Conservation (phyloP, 805 yeast species). For the Starmerella sp. region DNA sequence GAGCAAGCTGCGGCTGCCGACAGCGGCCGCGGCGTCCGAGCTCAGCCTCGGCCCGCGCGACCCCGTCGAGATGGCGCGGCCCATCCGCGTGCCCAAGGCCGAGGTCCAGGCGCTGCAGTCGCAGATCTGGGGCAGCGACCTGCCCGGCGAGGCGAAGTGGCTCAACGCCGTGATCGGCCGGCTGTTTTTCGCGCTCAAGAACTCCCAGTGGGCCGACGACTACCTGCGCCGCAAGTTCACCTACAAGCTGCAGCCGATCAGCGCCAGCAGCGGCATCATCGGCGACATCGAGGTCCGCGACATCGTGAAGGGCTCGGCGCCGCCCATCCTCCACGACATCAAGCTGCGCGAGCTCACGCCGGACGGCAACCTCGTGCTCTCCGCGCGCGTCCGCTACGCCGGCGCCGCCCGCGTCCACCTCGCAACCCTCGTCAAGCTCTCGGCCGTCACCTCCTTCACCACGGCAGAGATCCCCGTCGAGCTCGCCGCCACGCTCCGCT, state of each 20-base stretch:
- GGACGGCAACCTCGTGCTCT: conserved; percentile 61
- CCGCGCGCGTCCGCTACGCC: conserved; percentile 51
- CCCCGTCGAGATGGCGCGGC: conserved; percentile 56
- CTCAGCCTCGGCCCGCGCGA: conserved; percentile 31
- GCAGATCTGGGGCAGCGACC: conserved; percentile 68
- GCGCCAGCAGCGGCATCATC: conserved; percentile 79
- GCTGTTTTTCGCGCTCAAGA: conserved; percentile 61
- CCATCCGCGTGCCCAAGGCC: conserved; percentile 58
- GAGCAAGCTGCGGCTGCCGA: conserved; percentile 4
- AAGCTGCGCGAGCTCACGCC: conserved; percentile 57
- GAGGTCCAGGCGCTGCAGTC: conserved; percentile 68
- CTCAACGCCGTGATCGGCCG: conserved; percentile 80
- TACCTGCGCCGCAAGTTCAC: conserved; percentile 49
- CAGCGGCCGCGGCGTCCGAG: conserved; percentile 1
- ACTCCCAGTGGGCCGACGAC: conserved; percentile 54
- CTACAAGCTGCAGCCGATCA: conserved; percentile 48
- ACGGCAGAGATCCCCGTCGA: conserved; percentile 63
- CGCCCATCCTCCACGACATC: conserved; percentile 72
- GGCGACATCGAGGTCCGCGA: conserved; percentile 68
- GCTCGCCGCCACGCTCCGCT: conserved; percentile 55
- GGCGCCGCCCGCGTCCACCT: conserved; percentile 71
- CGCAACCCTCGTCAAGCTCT: conserved; percentile 67
- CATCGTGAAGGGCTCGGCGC: conserved; percentile 64
- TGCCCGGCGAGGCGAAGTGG: conserved; percentile 79
- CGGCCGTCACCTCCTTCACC: conserved; percentile 64